A percentile compares a stretch with the other conserved stretches of the same genome.
phyloP scores from a whole-genome alignment of 1,139 yeast species.

The Hyphopichia wangnamkhiaoensis region DNA sequence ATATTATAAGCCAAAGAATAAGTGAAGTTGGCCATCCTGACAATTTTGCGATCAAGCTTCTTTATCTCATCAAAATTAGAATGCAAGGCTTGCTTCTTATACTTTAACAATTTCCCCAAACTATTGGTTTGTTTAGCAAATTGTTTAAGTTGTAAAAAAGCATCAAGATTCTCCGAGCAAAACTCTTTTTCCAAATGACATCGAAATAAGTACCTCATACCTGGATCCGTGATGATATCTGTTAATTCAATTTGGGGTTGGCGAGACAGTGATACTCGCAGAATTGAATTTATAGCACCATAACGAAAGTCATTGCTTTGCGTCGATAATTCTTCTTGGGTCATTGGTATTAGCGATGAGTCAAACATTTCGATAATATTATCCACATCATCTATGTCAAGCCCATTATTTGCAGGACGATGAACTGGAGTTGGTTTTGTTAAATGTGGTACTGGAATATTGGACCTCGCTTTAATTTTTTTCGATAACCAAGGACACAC shows the following conservation, averaged over 20 bases:
- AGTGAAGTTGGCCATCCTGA: constrained; percentile 50
- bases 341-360: neutral
- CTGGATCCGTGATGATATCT: constrained; percentile 72
- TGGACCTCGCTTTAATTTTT: neutral
- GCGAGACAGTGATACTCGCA: no score
- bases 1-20: constrained; percentile 61
- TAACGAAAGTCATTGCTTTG: no score
- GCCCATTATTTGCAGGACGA: neutral
- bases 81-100: constrained; percentile 14
- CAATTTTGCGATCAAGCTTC: constrained; percentile 30
- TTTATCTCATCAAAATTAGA: constrained; percentile 6
- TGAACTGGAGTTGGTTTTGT: neutral
- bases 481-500: constrained; percentile 24
- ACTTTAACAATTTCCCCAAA: constrained; percentile 19
- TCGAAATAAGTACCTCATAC: constrained; percentile 67
- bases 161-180: constrained; percentile 78
- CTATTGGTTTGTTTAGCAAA: constrained; percentile 25
- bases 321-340: neutral
- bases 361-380: neutral
- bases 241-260: constrained; percentile 22
- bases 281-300: no score
- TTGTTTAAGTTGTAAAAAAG: constrained; percentile 58
- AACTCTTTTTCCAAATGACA: constrained; percentile 61
- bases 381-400: neutral
- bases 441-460: neutral